phyloP scores from a whole-genome alignment of 768 basidiomycete genomes.

The Infundibulicybe gibba region DNA sequence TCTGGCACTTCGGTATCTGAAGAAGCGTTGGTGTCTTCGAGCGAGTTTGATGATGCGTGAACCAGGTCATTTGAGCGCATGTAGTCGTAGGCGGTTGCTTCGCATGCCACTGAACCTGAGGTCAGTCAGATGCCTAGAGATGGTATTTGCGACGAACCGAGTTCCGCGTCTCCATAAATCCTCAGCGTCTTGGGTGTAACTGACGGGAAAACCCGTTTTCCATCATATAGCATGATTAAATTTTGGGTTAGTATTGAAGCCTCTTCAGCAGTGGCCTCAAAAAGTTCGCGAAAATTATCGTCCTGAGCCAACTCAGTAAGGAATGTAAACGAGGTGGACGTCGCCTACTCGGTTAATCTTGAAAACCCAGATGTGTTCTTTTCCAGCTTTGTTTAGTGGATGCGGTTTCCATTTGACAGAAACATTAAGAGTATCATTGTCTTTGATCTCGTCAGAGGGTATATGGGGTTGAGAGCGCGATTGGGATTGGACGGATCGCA shows the following conservation, averaged over 20 bases:
- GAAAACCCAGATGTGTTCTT: constrained; percentile 44
- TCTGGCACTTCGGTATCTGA: constrained; percentile 15
- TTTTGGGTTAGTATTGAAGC: constrained; percentile 45
- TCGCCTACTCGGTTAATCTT: constrained; percentile 54
- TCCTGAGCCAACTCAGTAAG: constrained; percentile 33
- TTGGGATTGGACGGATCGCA: constrained; percentile 24
- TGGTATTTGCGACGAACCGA: constrained; percentile 40
- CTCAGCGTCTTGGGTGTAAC: constrained; percentile 62
- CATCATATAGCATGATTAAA: constrained; percentile 58
- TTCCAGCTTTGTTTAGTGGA: constrained; percentile 43
- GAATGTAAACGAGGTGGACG: not conserved
- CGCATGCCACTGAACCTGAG: constrained; percentile 54
- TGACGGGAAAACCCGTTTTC: constrained; percentile 64
- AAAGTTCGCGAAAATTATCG: constrained; percentile 61
- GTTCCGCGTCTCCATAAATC: constrained; percentile 65
- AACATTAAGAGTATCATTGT: constrained; percentile 40
- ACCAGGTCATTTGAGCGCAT: constrained; percentile 27
- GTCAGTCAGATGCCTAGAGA: constrained; percentile 1
- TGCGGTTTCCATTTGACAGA: constrained; percentile 66
- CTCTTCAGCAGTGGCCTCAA: constrained; percentile 64
- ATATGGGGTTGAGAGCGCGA: constrained; percentile 14
- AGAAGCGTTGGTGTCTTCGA: constrained; percentile 4
- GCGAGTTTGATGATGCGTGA: constrained; percentile 13
- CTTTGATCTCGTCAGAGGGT: constrained; percentile 25
- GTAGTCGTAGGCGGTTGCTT: constrained; percentile 60